Evolutionary conservation across 1,139 yeast species (phyloP), one percentile per base, ranked within the genome.

Genomic region (Sugiyamaella japonica): DNA sequence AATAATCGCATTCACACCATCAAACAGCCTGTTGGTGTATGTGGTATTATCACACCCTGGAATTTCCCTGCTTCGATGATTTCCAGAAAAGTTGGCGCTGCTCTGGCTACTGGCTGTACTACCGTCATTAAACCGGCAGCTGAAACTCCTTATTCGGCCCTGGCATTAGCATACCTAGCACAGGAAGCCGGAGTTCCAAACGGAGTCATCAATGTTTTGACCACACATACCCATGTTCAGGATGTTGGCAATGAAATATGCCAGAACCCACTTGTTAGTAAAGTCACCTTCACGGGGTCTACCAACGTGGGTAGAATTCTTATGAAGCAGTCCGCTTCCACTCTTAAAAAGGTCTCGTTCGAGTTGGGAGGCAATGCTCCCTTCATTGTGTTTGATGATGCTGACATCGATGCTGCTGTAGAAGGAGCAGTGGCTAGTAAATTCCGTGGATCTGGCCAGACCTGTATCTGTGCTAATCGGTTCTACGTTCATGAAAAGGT

Each of bases 311-410:
- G 97, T 51, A 85, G 86, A 71, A 70, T 88, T 48, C 77, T 90
- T 63, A 86, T 89, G 95, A 68, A 75, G 47, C 96, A 89, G 70
- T 78, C 90, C 7, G 75, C 96, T 1, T 75, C 84, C 2, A 85
- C 95, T 7, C 76, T 90, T 67, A 91, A 91, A 72, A 90, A 90
- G 68, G 75, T 88, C 42, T 86, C 95, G 0, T 80, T 91, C 68
- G 97, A 91, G 72, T 76, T 90, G 52, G 98, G 98, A 46, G 98
- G 97, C 42, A 91, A 90, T 69, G 96, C 97, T 3, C 97, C 97
- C 15, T 84, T 89, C 62, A 85, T 90, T 59, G 90, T 89, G 9
- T 89, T 89, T 71, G 86, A 83, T 28, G 97, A 89, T 68, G 93
- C 89, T 7, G 85, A 88, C 63, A 61, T 90, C 34, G 91, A 86